These are phyloP conservation scores for Martensiomyces pterosporus DNA, from an alignment of 192 early-diverging fungal genomes.

Conservation along the genomic window DNA sequence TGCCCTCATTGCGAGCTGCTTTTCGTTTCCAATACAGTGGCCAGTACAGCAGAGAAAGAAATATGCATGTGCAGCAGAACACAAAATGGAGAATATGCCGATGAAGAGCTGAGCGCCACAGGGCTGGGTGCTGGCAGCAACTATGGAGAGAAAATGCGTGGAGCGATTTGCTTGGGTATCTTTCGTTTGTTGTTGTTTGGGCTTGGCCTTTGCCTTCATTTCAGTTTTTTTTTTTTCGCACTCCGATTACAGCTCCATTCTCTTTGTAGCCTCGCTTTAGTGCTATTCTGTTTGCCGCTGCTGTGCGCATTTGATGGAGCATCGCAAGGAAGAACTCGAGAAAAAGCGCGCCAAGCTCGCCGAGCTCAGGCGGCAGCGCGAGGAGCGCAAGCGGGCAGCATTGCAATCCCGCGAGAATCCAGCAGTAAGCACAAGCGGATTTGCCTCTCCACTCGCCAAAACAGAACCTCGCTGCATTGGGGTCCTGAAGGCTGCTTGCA, in stretches of 20 bases:
- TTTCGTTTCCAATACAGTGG: too few species aligned
- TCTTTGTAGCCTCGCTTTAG: not conserved
- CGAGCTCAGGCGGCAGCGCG: conserved; percentile 76
- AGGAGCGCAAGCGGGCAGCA: conserved; percentile 61
- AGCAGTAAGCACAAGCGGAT: conserved; percentile 36
- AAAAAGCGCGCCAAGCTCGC: conserved; percentile 89
- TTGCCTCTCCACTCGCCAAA: too few species aligned
- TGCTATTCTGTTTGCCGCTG: too few species aligned
- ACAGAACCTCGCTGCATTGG: too few species aligned
- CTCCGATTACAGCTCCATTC: not conserved
- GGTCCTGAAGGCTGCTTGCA: too few species aligned
- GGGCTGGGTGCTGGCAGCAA: too few species aligned
- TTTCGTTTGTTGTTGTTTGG: not conserved
- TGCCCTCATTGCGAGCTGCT: too few species aligned
- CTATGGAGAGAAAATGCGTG: too few species aligned
- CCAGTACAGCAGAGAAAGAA: not conserved
- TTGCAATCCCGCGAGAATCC: conserved; percentile 24
- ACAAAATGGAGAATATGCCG: not conserved
- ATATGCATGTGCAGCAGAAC: not conserved
- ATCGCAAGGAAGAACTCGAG: conserved; percentile 78
- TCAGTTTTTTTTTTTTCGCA: not conserved
- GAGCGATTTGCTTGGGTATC: not conserved
- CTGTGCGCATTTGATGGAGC: too few species aligned
- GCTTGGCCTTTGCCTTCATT: not conserved
- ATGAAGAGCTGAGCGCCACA: too few species aligned